Percentiles rank a stretch among this genome's conserved stretches.
phyloP scores from a whole-genome alignment of 257 asterid species.

The Plantago major region DNA sequence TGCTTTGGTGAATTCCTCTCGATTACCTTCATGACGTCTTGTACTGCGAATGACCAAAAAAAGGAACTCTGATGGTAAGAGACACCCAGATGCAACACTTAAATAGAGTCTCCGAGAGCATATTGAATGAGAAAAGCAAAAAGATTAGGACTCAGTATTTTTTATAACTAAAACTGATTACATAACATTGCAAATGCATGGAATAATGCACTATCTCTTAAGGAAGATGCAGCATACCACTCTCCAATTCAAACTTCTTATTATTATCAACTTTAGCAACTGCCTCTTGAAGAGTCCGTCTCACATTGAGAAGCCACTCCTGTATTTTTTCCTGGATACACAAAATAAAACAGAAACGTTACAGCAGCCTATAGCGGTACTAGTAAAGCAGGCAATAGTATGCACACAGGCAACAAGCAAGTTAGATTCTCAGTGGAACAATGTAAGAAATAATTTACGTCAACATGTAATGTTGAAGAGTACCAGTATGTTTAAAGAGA shows the following conservation, averaged over 20 bases:
- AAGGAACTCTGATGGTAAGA: constrained; percentile 19
- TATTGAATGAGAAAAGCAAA: too few relatives aligned
- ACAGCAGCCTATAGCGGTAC: background rate
- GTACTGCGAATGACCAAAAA: constrained; percentile 51
- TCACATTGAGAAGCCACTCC: constrained; percentile 65
- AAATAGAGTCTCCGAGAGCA: too few relatives aligned
- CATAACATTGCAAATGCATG: too few relatives aligned
- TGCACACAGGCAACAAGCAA: constrained; percentile 3
- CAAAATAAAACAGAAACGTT: constrained; percentile 4
- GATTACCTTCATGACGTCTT: constrained; percentile 54
- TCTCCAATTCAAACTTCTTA: constrained; percentile 52
- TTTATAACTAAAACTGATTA: too few relatives aligned
- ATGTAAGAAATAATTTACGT: background rate
- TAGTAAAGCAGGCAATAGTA: constrained; percentile 12
- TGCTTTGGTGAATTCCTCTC: constrained; percentile 57
- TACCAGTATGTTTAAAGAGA: constrained; percentile 1
- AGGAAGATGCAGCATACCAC: constrained; percentile 42
- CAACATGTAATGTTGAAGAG: background rate
- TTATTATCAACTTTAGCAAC: constrained; percentile 23
- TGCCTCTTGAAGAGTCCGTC: constrained; percentile 63
- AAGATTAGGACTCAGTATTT: too few relatives aligned
- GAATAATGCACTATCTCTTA: constrained; percentile 7
- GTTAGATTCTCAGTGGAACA: background rate
- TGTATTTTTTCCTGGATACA: constrained; percentile 77
- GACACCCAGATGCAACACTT: background rate